Evolutionary conservation across 2,329 filamentous ascomycete species (phyloP).

Genomic region (Aspergillus vadensis): DNA sequence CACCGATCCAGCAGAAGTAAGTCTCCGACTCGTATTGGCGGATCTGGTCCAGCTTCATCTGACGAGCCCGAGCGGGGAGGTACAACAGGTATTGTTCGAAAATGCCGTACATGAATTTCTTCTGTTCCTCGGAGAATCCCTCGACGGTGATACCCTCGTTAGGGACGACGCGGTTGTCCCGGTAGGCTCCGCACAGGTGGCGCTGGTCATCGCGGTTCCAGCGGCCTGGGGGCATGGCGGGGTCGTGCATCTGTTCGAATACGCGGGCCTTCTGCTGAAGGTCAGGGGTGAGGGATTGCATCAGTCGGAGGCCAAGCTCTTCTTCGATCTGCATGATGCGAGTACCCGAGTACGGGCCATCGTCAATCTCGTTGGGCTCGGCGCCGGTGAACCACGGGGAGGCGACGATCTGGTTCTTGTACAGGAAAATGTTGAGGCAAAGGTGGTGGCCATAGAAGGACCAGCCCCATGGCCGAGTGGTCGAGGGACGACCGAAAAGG

Average conservation of each 20-base stretch:
- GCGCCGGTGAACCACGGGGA: conserved; percentile 78
- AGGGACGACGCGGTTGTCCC: conserved; percentile 75
- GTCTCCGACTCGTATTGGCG: conserved; percentile 65
- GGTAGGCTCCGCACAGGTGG: conserved; percentile 74
- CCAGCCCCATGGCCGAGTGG: conserved; percentile 66
- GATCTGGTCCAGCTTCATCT: conserved; percentile 58
- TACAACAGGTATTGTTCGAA: conserved; percentile 68
- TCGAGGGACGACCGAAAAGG: conserved; percentile 66
- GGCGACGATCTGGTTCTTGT: conserved; percentile 65
- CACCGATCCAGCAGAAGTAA: conserved; percentile 77
- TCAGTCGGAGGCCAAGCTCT: conserved; percentile 64
- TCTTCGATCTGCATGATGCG: conserved; percentile 68
- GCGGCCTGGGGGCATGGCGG: conserved; percentile 61
- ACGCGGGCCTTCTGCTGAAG: conserved; percentile 56
- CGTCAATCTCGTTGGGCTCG: conserved; percentile 74
- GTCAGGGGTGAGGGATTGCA: conserved; percentile 61
- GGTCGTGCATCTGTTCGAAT: conserved; percentile 64
- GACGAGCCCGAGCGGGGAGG: conserved; percentile 59
- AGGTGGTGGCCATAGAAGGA: conserved; percentile 79
- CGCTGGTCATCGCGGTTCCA: conserved; percentile 83
- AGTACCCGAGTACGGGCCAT: conserved; percentile 63
- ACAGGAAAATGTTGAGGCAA: conserved; percentile 70
- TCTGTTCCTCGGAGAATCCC: conserved; percentile 48
- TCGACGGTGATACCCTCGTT: conserved; percentile 67
- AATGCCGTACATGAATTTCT: conserved; percentile 59